Base-by-base conservation (phyloP, 371 early-diverging fungal species). In the Homolaphlyctis polyrhiza region DNA sequence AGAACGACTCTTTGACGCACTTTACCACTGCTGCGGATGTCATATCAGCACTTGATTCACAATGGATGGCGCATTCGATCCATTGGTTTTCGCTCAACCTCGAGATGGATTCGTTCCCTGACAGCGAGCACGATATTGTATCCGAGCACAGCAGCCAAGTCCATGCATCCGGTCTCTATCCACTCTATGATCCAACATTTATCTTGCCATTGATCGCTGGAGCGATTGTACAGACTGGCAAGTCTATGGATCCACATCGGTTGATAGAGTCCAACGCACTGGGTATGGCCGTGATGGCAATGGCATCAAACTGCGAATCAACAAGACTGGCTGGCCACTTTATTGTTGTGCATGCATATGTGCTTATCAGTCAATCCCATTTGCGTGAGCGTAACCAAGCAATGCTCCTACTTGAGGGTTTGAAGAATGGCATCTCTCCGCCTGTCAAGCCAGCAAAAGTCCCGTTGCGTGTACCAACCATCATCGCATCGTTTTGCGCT, bases 161-260 rank as follows among this genome's bases (percentile, higher is more conserved):
- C 4, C 55, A 27, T 27, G 30, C 55, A 18, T 62, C 64, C 1
- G 25, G 51, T 1, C 61, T 28, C 21, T 13, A 27, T 13, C 66
- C 70, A 8, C 66, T 70, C 14, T 93, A 91, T 62, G 91, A 91
- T 65, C 80, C 85, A 34, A 70, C 76, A 4, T 93, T 89, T 69
- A 79, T 91, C 63, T 66, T 90, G 27, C 89, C 91, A 1, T 71
- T 91, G 18, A 82, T 89, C 69, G 85, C 86, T 0, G 84, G 80
- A 14, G 64, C 78, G 52, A 71, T 91, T 34, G 70, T 84, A 18
- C 71, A 71, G 30, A 86, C 84, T 35, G 76, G 74, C 3, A 35
- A 57, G 0, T 1, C 23, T 13, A 18, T 73, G 11, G 74, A 73
- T 32, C 0, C 54, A 13, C 62, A 65, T 4, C 43, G 47, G 1